A percentile compares a stretch with the other conserved stretches of the same genome.
These are phyloP conservation scores for Citrus inodora DNA, from an alignment of 345 rosid genomes.

Conservation along the genomic window DNA sequence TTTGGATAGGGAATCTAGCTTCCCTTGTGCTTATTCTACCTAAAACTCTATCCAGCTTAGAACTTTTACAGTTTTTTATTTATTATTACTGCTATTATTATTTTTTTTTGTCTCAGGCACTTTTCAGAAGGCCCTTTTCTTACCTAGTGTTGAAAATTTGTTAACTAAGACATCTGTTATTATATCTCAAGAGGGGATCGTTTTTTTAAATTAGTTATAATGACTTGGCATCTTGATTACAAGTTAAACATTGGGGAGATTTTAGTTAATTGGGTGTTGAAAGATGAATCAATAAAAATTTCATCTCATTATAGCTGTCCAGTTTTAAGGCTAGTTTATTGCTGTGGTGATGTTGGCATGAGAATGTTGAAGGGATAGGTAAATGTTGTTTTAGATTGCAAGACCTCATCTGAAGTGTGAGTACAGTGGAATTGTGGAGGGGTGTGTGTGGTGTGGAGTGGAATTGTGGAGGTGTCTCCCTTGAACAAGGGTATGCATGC, in stretches of 20 bases:
- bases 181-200: neutral
- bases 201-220: neutral
- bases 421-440: too few relatives aligned
- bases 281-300: neutral
- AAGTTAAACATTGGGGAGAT: neutral
- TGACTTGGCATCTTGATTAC: neutral
- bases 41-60: neutral
- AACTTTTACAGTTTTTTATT: too few relatives aligned
- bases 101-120: neutral
- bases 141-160: neutral
- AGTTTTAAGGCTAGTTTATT: neutral
- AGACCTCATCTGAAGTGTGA: neutral
- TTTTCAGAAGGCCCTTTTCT: neutral
- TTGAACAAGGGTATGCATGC: neutral
- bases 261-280: neutral
- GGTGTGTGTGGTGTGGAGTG: too few relatives aligned
- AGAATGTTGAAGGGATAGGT: neutral
- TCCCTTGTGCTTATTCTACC: neutral
- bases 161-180: neutral
- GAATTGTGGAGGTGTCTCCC: too few relatives aligned
- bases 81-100: too few relatives aligned
- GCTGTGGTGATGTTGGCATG: neutral
- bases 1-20: neutral
- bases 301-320: neutral
- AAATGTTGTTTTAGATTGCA: neutral